Percentiles rank a stretch among this genome's conserved stretches.
Conservation (phyloP, 345 rosid genomes). For the Gossypium anomalum region DNA sequence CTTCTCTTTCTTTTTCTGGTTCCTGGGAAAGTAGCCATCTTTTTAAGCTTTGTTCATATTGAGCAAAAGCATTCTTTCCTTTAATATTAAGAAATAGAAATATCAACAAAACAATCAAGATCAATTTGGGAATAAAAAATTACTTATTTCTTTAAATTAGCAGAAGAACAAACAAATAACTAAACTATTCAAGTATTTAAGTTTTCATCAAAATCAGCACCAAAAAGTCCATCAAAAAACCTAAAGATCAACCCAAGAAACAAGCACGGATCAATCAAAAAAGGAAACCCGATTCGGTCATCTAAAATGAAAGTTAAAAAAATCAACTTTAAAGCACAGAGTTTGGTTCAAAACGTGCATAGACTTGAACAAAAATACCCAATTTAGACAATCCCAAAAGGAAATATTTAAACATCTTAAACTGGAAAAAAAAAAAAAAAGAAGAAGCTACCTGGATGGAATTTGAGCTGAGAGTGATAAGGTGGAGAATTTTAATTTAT, state of each 20-base stretch:
- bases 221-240: not conserved
- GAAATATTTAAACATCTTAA: conserved; percentile 2
- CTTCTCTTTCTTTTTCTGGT: not conserved
- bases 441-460: conserved; percentile 23
- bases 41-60: conserved; percentile 10
- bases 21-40: conserved; percentile 14
- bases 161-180: not conserved
- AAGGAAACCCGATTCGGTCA: conserved; percentile 23
- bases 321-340: not conserved
- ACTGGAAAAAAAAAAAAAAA: not conserved
- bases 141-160: not conserved
- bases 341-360: conserved; percentile 4
- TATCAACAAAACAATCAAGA: conserved; percentile 17
- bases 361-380: conserved; percentile 3
- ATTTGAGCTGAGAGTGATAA: conserved; percentile 20
- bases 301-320: not conserved
- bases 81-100: not conserved
- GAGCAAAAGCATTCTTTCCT: conserved; percentile 15
- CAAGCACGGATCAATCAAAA: conserved; percentile 18
- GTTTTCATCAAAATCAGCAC: not conserved
- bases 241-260: conserved; percentile 17
- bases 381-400: conserved; percentile 21
- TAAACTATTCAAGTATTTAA: not conserved
- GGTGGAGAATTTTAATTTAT: not conserved
- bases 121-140: not conserved